Conservation (phyloP, 1,139 yeast species). For the Suhomyces bokatorum region DNA sequence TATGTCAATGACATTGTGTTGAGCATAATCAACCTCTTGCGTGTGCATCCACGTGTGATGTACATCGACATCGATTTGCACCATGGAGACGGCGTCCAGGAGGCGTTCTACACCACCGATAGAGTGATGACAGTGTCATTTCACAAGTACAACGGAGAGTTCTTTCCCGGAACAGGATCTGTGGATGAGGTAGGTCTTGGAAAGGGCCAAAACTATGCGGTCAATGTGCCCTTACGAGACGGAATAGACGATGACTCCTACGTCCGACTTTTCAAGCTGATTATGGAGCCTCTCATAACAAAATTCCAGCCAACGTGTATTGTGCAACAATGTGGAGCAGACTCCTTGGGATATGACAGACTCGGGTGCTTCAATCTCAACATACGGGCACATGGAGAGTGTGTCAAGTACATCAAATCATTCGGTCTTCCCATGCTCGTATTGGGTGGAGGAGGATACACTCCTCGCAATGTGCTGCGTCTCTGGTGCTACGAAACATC, state of each 20-base stretch:
- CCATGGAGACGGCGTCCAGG: constrained; percentile 98
- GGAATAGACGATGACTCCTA: constrained; percentile 96
- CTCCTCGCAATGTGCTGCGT: constrained; percentile 92
- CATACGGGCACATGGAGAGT: constrained; percentile 91
- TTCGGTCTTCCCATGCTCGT: constrained; percentile 90
- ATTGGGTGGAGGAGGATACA: constrained; percentile 97
- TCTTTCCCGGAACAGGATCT: constrained; percentile 95
- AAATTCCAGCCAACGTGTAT: constrained; percentile 87
- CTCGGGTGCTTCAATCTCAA: constrained; percentile 91
- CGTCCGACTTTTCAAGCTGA: constrained; percentile 70
- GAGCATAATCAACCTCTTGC: constrained; percentile 75
- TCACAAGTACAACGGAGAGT: constrained; percentile 93
- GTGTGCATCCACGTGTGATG: constrained; percentile 87
- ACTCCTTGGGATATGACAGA: constrained; percentile 89
- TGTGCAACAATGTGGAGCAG: constrained; percentile 97
- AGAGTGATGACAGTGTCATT: constrained; percentile 94
- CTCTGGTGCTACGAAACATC: constrained; percentile 96
- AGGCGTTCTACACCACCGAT: constrained; percentile 93
- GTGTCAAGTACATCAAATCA: constrained; percentile 81
- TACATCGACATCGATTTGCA: constrained; percentile 95
- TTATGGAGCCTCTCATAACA: constrained; percentile 83
- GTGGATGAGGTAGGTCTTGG: constrained; percentile 86
- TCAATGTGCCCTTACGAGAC: constrained; percentile 92
- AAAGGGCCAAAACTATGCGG: constrained; percentile 79
- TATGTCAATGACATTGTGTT: constrained; percentile 93